These are phyloP conservation scores for Gossypium lobatum DNA, from an alignment of 441 rosid genomes.

Conservation along the genomic window DNA sequence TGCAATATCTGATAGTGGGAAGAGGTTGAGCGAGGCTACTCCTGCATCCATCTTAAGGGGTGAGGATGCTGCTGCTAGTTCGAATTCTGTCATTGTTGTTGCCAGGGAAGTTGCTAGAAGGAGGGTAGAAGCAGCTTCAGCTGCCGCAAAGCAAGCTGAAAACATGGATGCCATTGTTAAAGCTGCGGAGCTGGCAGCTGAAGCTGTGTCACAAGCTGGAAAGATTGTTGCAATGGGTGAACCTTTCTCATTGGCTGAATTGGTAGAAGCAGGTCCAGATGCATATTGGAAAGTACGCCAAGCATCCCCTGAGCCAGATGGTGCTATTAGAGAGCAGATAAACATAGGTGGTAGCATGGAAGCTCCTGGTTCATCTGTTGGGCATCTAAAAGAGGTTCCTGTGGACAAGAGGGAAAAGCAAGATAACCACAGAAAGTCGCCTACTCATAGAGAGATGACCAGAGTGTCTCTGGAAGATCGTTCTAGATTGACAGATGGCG, in stretches of 20 bases:
- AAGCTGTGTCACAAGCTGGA: constrained; percentile 95
- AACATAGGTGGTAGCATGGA: constrained; percentile 15
- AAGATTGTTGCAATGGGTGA: constrained; percentile 85
- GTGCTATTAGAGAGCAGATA: constrained; percentile 20
- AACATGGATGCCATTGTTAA: constrained; percentile 86
- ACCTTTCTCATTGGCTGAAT: constrained; percentile 52
- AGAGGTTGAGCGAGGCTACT: constrained; percentile 37
- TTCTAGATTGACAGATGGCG: constrained; percentile 34
- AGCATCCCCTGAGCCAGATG: constrained; percentile 35
- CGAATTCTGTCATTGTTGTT: constrained; percentile 63
- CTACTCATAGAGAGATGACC: constrained; percentile 28
- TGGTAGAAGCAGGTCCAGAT: constrained; percentile 65
- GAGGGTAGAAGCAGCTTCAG: constrained; percentile 90
- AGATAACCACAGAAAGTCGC: constrained; percentile 31
- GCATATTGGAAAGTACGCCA: constrained; percentile 63
- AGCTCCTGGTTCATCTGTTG: constrained; percentile 20
- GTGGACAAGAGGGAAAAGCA: constrained; percentile 27
- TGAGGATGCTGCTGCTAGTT: constrained; percentile 42
- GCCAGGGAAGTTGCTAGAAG: constrained; percentile 89
- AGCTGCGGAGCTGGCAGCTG: constrained; percentile 97
- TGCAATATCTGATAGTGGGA: constrained; percentile 28
- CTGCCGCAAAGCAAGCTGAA: constrained; percentile 89
- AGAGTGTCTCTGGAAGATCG: constrained; percentile 36
- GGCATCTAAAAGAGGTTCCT: constrained; percentile 28
- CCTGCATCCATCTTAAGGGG: constrained; percentile 61